Evolutionary conservation across 768 basidiomycete species (phyloP).

Genomic region (Lactarius tabidus): DNA sequence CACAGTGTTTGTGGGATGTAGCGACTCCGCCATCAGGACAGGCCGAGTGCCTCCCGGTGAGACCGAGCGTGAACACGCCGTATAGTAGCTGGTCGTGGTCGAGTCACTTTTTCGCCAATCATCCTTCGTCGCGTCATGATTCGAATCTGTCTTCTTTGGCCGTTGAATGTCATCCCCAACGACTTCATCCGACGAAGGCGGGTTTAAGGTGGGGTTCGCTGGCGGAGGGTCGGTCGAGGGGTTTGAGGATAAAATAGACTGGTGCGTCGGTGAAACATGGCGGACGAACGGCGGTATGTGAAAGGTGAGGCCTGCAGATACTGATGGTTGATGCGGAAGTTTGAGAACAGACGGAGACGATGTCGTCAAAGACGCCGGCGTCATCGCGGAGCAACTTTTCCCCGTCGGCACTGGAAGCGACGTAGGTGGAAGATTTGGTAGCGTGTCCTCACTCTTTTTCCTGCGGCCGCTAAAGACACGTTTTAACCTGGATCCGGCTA

Average conservation of each 20-base stretch:
- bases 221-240: constrained; percentile 2
- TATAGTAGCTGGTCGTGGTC: constrained; percentile 64
- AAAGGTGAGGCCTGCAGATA: constrained; percentile 16
- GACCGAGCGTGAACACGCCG: constrained; percentile 55
- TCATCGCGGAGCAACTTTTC: constrained; percentile 23
- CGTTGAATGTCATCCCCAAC: constrained; percentile 4
- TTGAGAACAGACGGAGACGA: constrained; percentile 22
- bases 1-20: constrained; percentile 69
- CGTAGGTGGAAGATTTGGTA: constrained; percentile 20
- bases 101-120: constrained; percentile 80
- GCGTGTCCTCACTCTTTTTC: constrained; percentile 52
- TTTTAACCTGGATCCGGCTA: constrained; percentile 49
- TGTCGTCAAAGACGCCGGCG: constrained; percentile 29
- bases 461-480: constrained; percentile 54
- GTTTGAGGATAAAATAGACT: constrained; percentile 1
- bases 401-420: constrained; percentile 4
- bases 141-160: constrained; percentile 33
- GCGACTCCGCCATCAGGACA: constrained; percentile 72
- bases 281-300: constrained; percentile 7
- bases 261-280: background rate
- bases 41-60: constrained; percentile 47
- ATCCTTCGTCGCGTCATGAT: constrained; percentile 47
- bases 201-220: background rate
- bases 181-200: constrained; percentile 32
- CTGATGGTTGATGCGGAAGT: constrained; percentile 11